A percentile compares a stretch with the other conserved stretches of the same genome.
These are phyloP conservation scores for Paramecium sexaurelia DNA, from an alignment of 73 alveolate species.

Conservation along the genomic window DNA sequence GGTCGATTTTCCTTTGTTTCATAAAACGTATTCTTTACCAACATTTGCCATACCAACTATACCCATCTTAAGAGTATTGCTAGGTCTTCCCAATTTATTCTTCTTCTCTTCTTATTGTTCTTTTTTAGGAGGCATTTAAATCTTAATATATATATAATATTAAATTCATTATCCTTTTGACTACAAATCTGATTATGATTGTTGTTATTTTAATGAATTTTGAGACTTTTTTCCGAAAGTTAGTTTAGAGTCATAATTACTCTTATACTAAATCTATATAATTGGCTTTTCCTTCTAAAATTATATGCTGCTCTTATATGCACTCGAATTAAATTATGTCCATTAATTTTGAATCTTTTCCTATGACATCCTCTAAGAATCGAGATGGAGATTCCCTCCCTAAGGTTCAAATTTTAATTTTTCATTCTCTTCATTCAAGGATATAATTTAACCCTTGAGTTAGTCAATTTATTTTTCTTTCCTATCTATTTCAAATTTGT, in stretches of 20 bases:
- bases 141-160: not conserved
- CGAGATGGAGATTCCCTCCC: not conserved
- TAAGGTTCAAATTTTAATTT: not conserved
- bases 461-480: conserved; percentile 44
- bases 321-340: not conserved
- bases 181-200: not conserved
- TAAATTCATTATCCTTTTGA: not conserved
- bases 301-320: conserved; percentile 26
- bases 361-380: not conserved
- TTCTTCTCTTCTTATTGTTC: conserved; percentile 89
- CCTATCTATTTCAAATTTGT: conserved; percentile 37
- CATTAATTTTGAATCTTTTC: not conserved
- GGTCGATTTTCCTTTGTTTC: conserved; percentile 77
- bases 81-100: conserved; percentile 93
- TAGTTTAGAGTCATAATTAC: conserved; percentile 36
- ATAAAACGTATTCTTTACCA: conserved; percentile 75
- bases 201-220: not conserved
- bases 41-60: conserved; percentile 99
- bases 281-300: conserved; percentile 41
- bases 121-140: conserved; percentile 89
- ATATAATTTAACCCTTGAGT: not conserved
- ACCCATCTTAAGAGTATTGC: conserved; percentile 87
- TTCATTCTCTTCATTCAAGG: conserved; percentile 32
- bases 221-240: conserved; percentile 53
- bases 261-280: conserved; percentile 7